Conservation (phyloP, 805 yeast genomes). For the Yamadazyma sp. region DNA sequence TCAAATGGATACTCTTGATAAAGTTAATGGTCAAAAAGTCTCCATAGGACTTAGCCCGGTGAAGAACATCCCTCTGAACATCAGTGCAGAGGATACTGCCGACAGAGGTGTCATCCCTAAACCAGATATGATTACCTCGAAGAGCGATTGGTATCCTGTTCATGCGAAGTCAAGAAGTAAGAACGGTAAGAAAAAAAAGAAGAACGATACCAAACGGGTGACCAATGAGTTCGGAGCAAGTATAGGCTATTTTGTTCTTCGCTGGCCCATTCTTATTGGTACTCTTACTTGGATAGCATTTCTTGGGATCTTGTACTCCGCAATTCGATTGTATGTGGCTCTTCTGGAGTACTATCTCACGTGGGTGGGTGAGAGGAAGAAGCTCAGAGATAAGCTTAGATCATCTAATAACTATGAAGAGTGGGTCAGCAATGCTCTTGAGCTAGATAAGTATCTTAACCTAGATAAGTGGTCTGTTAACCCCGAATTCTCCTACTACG, state of each 20-base stretch:
- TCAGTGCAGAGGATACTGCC: too few species aligned
- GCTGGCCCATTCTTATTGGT: constrained; percentile 64
- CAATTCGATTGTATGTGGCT: constrained; percentile 60
- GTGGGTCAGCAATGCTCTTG: constrained; percentile 60
- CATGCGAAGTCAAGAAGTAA: constrained; percentile 11
- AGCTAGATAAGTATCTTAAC: constrained; percentile 56
- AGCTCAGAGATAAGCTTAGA: constrained; percentile 50
- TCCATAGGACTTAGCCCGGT: constrained; percentile 6
- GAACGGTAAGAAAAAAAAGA: constrained; percentile 8
- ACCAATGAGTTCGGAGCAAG: constrained; percentile 40
- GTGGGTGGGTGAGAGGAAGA: constrained; percentile 59
- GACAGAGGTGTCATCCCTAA: too few species aligned
- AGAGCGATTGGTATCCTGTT: constrained; percentile 29
- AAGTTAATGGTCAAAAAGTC: constrained; percentile 3
- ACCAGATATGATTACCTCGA: constrained; percentile 21
- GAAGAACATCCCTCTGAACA: neutral
- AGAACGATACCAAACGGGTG: constrained; percentile 17
- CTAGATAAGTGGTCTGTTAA: constrained; percentile 64
- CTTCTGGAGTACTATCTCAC: constrained; percentile 58
- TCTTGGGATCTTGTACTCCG: constrained; percentile 49
- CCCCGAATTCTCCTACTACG: constrained; percentile 65
- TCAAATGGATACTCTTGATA: constrained; percentile 2
- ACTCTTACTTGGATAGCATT: constrained; percentile 55
- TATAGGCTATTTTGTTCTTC: constrained; percentile 40
- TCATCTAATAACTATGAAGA: constrained; percentile 53